Conservation (phyloP, 495 filamentous ascomycete genomes). For the Trichoderma gamsii region DNA sequence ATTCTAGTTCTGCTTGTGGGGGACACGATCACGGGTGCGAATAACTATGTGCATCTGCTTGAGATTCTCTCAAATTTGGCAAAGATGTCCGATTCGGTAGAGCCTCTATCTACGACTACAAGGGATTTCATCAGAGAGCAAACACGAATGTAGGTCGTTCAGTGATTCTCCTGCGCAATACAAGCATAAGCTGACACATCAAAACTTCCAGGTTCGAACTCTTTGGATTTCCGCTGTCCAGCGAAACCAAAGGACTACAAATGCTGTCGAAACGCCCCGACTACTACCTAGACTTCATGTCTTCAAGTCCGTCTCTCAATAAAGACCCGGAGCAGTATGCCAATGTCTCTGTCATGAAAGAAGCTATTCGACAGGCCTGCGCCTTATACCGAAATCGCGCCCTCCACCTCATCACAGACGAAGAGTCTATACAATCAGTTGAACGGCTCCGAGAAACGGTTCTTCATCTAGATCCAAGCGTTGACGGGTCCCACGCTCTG, state of each 20-base stretch:
- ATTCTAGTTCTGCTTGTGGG: not conserved
- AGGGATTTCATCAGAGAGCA: not conserved
- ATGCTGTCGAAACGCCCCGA: not conserved
- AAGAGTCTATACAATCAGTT: constrained; percentile 2
- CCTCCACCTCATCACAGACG: not conserved
- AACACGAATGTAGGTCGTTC: not conserved
- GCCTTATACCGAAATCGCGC: constrained; percentile 6
- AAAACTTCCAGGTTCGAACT: not conserved
- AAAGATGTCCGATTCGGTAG: not conserved
- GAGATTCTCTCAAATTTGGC: not conserved
- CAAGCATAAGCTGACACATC: not conserved
- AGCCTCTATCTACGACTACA: not conserved
- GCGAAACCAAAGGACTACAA: not conserved
- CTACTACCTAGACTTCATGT: constrained; percentile 8
- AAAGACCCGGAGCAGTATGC: not conserved
- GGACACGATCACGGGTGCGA: not conserved
- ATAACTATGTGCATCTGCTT: not conserved
- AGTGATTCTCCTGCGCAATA: not conserved
- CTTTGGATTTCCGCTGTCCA: not conserved
- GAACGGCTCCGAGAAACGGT: not conserved
- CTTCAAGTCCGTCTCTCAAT: not conserved
- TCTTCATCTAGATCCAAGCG: not conserved
- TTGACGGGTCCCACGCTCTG: constrained; percentile 1
- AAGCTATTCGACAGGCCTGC: constrained; percentile 1
- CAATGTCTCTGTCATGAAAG: not conserved